A percentile compares a stretch with the other conserved stretches of the same genome.
Conservation (phyloP, 176 grass and related monocot genomes). For the Phyllostachys edulis region DNA sequence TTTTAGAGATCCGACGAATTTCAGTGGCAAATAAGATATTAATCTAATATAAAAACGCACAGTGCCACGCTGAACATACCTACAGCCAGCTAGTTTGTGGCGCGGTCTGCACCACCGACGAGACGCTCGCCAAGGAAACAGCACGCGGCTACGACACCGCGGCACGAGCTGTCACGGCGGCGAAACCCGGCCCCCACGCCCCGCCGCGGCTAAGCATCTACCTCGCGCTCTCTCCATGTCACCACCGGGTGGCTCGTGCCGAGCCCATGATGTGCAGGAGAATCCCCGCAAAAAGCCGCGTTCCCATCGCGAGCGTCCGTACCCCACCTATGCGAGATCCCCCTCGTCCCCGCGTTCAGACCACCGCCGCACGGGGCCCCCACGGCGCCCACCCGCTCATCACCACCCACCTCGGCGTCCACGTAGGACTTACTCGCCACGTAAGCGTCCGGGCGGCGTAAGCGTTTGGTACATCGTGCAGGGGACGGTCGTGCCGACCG, state of each 20-base stretch:
- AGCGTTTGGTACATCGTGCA: neutral
- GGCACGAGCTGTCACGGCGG: neutral
- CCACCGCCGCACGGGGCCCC: neutral
- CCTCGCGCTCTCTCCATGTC: neutral
- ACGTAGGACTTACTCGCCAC: slow-evolving; percentile 29
- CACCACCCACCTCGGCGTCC: slow-evolving; percentile 19
- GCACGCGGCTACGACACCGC: slow-evolving; percentile 20
- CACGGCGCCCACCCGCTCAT: neutral
- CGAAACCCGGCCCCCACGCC: neutral
- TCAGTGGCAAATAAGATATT: too few relatives aligned
- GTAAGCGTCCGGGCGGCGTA: neutral
- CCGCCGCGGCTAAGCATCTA: slow-evolving; percentile 24
- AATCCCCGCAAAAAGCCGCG: slow-evolving; percentile 47
- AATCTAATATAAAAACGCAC: neutral
- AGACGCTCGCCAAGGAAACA: neutral
- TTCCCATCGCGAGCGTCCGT: slow-evolving; percentile 33
- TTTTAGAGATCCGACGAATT: too few relatives aligned
- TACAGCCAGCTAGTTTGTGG: too few relatives aligned
- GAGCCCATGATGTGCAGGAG: slow-evolving; percentile 1
- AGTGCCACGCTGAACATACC: neutral
- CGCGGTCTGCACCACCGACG: neutral
- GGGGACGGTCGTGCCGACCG: neutral
- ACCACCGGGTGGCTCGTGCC: neutral
- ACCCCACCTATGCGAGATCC: neutral
- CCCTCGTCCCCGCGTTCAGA: slow-evolving; percentile 46